phyloP scores from a whole-genome alignment of 2,329 filamentous ascomycete genomes.

The Paraphaeosphaeria sporulosa region DNA sequence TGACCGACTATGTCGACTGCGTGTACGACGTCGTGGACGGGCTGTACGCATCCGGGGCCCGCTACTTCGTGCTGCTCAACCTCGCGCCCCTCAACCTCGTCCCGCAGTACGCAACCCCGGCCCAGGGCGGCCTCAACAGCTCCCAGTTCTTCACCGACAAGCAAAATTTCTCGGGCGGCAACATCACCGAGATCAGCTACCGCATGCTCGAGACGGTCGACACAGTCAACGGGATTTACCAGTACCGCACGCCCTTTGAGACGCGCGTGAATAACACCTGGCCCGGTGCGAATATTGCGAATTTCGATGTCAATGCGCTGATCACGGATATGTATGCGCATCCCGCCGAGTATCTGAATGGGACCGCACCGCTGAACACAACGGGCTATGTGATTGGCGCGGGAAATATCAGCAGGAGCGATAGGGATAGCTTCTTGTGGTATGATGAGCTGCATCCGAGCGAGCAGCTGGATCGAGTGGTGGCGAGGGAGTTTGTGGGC shows the following conservation, averaged over 20 bases:
- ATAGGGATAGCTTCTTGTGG: constrained; percentile 71
- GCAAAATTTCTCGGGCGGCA: constrained; percentile 36
- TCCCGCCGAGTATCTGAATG: constrained; percentile 68
- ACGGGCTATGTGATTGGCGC: constrained; percentile 62
- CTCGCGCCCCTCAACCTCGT: constrained; percentile 70
- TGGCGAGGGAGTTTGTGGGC: constrained; percentile 64
- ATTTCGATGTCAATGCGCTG: constrained; percentile 71
- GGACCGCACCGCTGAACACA: constrained; percentile 68
- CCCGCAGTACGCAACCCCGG: constrained; percentile 68
- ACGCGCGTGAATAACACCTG: constrained; percentile 53
- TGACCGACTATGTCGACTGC: constrained; percentile 72
- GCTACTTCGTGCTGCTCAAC: constrained; percentile 78
- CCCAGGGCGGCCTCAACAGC: constrained; percentile 53
- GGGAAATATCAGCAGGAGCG: constrained; percentile 55
- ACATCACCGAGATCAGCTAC: constrained; percentile 59
- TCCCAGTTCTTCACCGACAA: constrained; percentile 59
- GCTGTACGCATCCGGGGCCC: constrained; percentile 71
- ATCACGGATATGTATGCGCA: constrained; percentile 70
- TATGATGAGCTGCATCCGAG: constrained; percentile 78
- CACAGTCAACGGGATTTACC: constrained; percentile 60
- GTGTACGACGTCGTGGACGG: constrained; percentile 69
- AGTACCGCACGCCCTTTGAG: constrained; percentile 60
- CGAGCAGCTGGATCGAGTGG: constrained; percentile 65
- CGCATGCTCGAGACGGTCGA: constrained; percentile 62
- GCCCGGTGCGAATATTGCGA: constrained; percentile 65